Conservation (phyloP, 2,329 filamentous ascomycete species). For the Arthrinium phaeospermum region DNA sequence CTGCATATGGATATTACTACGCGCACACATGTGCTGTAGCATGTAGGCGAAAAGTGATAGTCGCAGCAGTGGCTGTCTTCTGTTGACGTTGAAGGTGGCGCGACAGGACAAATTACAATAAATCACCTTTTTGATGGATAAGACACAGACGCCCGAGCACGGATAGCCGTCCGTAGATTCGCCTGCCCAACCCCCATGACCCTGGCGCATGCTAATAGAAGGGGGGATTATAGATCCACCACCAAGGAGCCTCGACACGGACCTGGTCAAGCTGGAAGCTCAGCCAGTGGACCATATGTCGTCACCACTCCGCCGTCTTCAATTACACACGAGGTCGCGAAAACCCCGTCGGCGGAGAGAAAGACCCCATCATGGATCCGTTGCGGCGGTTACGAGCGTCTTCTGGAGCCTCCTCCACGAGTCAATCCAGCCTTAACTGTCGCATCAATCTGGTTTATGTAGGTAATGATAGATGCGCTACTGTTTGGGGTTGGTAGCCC, state of each 20-base stretch:
- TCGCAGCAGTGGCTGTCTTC: not conserved
- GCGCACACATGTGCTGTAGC: not conserved
- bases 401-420: not conserved
- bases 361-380: conserved; percentile 2
- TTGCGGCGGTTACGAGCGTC: conserved; percentile 14
- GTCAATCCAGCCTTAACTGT: conserved; percentile 1
- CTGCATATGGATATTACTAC: not conserved
- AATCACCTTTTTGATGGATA: conserved; percentile 8
- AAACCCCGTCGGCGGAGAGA: conserved; percentile 12
- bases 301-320: conserved; percentile 5
- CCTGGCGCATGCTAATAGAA: conserved; percentile 2
- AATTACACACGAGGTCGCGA: not conserved
- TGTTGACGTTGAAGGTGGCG: conserved; percentile 8
- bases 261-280: not conserved
- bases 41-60: not conserved
- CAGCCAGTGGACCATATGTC: conserved; percentile 16
- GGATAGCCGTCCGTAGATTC: not conserved
- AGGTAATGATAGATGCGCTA: not conserved
- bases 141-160: not conserved
- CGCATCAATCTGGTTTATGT: not conserved
- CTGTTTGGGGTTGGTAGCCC: not conserved
- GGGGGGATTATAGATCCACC: conserved; percentile 11
- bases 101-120: not conserved
- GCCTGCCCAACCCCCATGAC: conserved; percentile 9
- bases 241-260: not conserved